Evolutionary conservation across 108 stramenopile species (phyloP).

Genomic region (Nitzschia sp.): DNA sequence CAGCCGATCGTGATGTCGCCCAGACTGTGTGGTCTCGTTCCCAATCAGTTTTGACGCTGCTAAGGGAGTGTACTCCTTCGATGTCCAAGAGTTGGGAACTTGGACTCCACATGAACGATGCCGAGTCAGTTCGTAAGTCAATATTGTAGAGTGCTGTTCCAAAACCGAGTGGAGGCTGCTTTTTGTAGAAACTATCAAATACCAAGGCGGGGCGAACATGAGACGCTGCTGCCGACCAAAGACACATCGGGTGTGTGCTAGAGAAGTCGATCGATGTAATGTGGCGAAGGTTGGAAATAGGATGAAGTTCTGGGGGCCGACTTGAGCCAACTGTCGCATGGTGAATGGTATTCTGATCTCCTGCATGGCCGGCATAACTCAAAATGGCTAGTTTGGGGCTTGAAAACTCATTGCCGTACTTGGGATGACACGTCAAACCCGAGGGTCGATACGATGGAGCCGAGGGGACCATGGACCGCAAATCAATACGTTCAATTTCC

Average conservation of each 20-base stretch:
- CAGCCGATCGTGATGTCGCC: constrained; percentile 62
- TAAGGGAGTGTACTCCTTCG: constrained; percentile 75
- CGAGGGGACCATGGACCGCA: constrained; percentile 28
- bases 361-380: constrained; percentile 9
- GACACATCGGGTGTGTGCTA: constrained; percentile 51
- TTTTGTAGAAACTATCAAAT: background rate
- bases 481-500: constrained; percentile 56
- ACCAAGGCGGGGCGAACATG: constrained; percentile 43
- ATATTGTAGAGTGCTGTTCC: constrained; percentile 66
- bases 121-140: constrained; percentile 60
- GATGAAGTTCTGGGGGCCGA: constrained; percentile 22
- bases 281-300: constrained; percentile 37
- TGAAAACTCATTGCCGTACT: constrained; percentile 45
- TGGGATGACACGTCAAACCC: constrained; percentile 54
- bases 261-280: constrained; percentile 49
- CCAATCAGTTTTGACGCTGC: constrained; percentile 52
- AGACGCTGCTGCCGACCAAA: constrained; percentile 52
- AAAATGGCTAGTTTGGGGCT: constrained; percentile 53
- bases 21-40: constrained; percentile 39
- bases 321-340: constrained; percentile 1
- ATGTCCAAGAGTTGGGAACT: constrained; percentile 61
- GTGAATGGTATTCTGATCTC: constrained; percentile 33
- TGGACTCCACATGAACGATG: constrained; percentile 73
- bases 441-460: constrained; percentile 52
- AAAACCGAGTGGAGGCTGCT: constrained; percentile 32